Evolutionary conservation across 2,329 filamentous ascomycete species (phyloP).

Genomic region (Pestalotiopsis sp.): DNA sequence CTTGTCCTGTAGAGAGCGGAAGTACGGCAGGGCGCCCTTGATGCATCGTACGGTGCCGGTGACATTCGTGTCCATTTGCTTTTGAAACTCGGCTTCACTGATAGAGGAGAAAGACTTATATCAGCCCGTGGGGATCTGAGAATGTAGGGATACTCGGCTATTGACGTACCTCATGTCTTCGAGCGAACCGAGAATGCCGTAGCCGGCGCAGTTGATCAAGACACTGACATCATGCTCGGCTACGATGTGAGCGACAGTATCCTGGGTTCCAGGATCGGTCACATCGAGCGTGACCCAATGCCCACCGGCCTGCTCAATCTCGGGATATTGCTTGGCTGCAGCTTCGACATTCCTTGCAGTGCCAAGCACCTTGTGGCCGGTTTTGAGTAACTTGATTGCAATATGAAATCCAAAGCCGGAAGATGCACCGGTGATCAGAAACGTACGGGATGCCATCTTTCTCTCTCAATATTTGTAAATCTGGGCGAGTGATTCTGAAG

Average conservation of each 20-base stretch:
- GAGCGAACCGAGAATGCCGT: constrained; percentile 24
- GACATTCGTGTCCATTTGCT: constrained; percentile 19
- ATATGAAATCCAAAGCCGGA: constrained; percentile 35
- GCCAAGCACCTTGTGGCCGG: constrained; percentile 34
- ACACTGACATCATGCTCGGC: constrained; percentile 30
- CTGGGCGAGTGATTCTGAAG: no score
- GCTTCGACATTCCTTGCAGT: constrained; percentile 31
- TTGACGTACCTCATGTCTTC: constrained; percentile 26
- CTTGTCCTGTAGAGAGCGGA: constrained; percentile 24
- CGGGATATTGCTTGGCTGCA: constrained; percentile 23
- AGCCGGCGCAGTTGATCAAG: constrained; percentile 33
- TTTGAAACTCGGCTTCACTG: not conserved
- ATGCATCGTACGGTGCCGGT: constrained; percentile 31
- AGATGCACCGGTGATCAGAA: constrained; percentile 37
- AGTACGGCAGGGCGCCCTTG: constrained; percentile 30
- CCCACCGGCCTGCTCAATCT: constrained; percentile 31
- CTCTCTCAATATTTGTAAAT: no score
- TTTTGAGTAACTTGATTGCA: constrained; percentile 29
- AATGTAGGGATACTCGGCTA: not conserved
- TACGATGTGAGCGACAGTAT: constrained; percentile 28
- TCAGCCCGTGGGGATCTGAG: not conserved
- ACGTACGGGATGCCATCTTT: not conserved
- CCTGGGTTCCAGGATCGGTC: constrained; percentile 26
- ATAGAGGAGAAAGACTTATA: not conserved
- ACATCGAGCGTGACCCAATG: constrained; percentile 32